Base-by-base conservation (phyloP, 1,284 basidiomycete species). In the Kwoniella shivajii region DNA sequence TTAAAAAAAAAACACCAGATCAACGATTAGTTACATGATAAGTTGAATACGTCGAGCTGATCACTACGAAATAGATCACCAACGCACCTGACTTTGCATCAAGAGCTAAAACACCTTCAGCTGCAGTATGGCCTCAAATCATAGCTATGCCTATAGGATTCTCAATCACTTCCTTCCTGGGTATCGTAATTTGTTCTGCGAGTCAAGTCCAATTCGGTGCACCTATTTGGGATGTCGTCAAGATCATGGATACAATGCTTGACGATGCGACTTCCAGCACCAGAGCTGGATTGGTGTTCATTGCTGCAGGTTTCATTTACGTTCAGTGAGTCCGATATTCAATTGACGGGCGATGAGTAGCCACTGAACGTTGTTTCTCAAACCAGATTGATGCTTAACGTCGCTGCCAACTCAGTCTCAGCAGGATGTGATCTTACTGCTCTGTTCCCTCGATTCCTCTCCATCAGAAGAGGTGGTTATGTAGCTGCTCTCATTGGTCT, bases 361-460 rank as follows among this genome's bases (percentile, higher is more conserved):
- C 44, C 9, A 9, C 44, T 46, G 29, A 13, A 5, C 27, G 18
- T 46, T 16, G 16, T 7, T 41, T 10, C 38, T 41, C 18, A 18
- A n/a, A 9, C 39, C 34, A 57, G 49, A 44, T 66, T 76, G 38
- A 44, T 75, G 42, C 65, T 74, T 41, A 90, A 89, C 74, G 88
- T 91, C 66, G 87, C 88, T 11, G 89, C 91, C 49, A 93, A 93
- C 79, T 88, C 87, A 3, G 85, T 92, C 63, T 87, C 85, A 34
- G 90, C 90, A 4, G 89, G 91, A 6, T 90, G 89, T 68, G 90
- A 93, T 76, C 78, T 92, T 63, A 91, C 90, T 0, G 86, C 89
- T 2, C 81, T 92, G 33, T 80, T 85, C 65, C 89, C 90, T 54
- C 85, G 87, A 29, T 92, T 85, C 78, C 86, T 93, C 70, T 91